Percentiles rank a stretch among this genome's conserved stretches.
Evolutionary conservation across 768 basidiomycete species (phyloP).

Genomic region (Phylloporus arenicola): DNA sequence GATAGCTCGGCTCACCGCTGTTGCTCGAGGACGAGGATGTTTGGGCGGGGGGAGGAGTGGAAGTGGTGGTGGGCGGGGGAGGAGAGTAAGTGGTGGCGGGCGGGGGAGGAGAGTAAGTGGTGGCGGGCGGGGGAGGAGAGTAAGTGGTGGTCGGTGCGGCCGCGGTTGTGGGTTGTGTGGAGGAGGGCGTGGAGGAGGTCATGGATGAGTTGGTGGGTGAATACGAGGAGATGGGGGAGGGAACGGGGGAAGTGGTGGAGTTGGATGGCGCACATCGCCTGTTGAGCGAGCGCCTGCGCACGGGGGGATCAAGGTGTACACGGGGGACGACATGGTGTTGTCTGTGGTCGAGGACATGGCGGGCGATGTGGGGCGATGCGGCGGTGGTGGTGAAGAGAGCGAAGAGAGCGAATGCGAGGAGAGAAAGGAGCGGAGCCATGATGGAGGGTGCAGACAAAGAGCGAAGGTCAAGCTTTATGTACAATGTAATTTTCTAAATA

Average conservation of each 20-base stretch:
- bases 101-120: slow-evolving; percentile 1
- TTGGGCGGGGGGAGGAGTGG: slow-evolving; percentile 11
- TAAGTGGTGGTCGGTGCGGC: not conserved
- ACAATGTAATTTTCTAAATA: not conserved
- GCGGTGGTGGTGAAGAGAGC: slow-evolving; percentile 36
- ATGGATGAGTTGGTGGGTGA: no score
- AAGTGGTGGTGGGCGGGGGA: not conserved
- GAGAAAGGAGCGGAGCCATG: slow-evolving; percentile 36
- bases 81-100: slow-evolving; percentile 3
- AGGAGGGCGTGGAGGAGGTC: not conserved
- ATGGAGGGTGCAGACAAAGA: slow-evolving; percentile 2
- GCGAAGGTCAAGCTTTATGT: not conserved
- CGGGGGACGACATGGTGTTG: slow-evolving; percentile 6
- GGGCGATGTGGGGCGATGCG: slow-evolving; percentile 36
- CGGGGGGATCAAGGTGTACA: not conserved
- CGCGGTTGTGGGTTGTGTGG: not conserved
- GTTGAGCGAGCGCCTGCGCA: slow-evolving; percentile 26
- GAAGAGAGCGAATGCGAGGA: slow-evolving; percentile 40
- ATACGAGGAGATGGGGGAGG: not conserved
- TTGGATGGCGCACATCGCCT: slow-evolving; percentile 25
- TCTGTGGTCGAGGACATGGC: slow-evolving; percentile 19
- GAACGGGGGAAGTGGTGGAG: slow-evolving; percentile 1
- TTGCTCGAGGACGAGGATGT: slow-evolving; percentile 10
- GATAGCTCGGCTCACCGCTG: slow-evolving; percentile 31
- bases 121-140: not conserved